phyloP scores from a whole-genome alignment of 2,329 filamentous ascomycete species.

The Chrysosphaeria jannelii region DNA sequence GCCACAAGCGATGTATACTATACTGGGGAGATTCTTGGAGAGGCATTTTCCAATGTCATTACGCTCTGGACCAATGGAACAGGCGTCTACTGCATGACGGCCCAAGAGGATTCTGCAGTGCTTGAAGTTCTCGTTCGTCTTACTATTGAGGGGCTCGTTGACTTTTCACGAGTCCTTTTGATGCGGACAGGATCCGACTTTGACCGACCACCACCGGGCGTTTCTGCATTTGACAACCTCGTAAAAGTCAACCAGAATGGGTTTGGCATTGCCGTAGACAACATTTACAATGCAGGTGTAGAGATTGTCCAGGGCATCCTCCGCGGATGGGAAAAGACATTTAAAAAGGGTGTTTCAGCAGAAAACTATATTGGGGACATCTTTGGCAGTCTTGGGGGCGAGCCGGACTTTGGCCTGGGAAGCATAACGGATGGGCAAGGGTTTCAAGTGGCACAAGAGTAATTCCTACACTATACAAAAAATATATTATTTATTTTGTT shows the following conservation, averaged over 20 bases:
- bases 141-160: constrained; percentile 23
- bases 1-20: constrained; percentile 47
- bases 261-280: constrained; percentile 29
- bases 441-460: too few species aligned
- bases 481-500: too few species aligned
- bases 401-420: constrained; percentile 31
- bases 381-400: constrained; percentile 34
- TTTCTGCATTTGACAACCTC: constrained; percentile 26
- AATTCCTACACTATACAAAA: too few species aligned
- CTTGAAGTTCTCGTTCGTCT: constrained; percentile 33
- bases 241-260: constrained; percentile 28
- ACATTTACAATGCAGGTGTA: constrained; percentile 34
- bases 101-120: constrained; percentile 42
- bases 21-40: constrained; percentile 25
- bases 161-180: constrained; percentile 35
- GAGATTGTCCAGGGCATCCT: constrained; percentile 34
- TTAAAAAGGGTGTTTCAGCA: constrained; percentile 22
- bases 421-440: constrained; percentile 12
- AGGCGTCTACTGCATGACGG: constrained; percentile 36
- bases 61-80: constrained; percentile 34
- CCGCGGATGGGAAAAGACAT: constrained; percentile 25
- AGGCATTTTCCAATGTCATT: constrained; percentile 35
- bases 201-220: constrained; percentile 31
- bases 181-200: constrained; percentile 41
- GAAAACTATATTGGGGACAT: constrained; percentile 42